Evolutionary conservation across 176 grass and related monocot genomes (phyloP).

Genomic region (Carex cristatella): DNA sequence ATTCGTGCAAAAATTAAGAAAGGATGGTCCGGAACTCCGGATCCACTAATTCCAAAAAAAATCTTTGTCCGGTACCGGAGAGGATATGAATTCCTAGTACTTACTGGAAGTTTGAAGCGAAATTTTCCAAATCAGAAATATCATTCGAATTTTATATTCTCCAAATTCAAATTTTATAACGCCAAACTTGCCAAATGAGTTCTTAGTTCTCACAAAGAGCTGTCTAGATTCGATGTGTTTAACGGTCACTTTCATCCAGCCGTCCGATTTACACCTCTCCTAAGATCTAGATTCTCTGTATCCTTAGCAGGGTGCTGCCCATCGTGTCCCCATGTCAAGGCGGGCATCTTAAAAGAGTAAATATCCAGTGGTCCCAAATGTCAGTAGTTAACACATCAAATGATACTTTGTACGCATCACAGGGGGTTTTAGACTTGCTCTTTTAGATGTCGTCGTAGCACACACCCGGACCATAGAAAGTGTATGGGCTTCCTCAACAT

Average conservation of each 20-base stretch:
- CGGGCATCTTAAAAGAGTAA: not conserved
- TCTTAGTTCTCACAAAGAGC: not conserved
- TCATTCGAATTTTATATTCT: not conserved
- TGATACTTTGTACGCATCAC: not conserved
- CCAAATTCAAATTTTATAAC: not conserved
- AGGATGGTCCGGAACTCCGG: too few relatives aligned
- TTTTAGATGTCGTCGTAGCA: not conserved
- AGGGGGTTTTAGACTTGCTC: not conserved
- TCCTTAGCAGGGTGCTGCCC: not conserved
- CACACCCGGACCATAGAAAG: not conserved
- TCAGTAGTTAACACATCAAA: not conserved
- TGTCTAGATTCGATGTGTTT: not conserved
- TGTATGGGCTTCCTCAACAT: not conserved
- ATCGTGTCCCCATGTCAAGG: not conserved
- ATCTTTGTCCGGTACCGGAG: too few relatives aligned
- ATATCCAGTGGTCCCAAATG: too few relatives aligned
- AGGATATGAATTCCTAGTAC: too few relatives aligned
- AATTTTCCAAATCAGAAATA: not conserved
- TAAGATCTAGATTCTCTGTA: not conserved
- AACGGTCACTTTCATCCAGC: conserved; percentile 8
- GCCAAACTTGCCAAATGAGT: not conserved
- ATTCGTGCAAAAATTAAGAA: too few relatives aligned
- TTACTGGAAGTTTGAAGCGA: too few relatives aligned
- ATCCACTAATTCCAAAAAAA: too few relatives aligned
- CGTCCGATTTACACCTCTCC: not conserved